Evolutionary conservation across 2,329 filamentous ascomycete genomes (phyloP).

Genomic region (Sclerotinia trifoliorum): DNA sequence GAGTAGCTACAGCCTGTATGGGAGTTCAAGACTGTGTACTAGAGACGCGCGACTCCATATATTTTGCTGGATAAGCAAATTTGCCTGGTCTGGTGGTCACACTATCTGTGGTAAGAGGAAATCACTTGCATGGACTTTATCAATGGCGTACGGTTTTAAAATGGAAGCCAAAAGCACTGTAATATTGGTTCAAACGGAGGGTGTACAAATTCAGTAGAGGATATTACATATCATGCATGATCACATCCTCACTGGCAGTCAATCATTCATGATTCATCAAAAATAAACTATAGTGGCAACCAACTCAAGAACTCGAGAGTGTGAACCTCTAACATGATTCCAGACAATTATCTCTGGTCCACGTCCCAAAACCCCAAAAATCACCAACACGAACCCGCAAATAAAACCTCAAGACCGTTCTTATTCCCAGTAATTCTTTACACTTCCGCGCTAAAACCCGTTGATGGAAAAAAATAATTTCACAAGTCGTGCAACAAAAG

Average conservation of each 20-base stretch:
- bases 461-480: background rate
- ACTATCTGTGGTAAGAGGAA: background rate
- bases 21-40: background rate
- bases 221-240: background rate
- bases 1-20: background rate
- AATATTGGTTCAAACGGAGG: background rate
- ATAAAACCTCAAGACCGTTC: background rate
- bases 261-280: no score
- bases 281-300: background rate
- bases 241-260: background rate
- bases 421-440: background rate
- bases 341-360: background rate
- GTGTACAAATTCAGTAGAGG: background rate
- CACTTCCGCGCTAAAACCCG: background rate
- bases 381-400: background rate
- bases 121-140: background rate
- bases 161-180: background rate
- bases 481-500: background rate
- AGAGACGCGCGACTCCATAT: background rate
- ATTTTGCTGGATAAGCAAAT: background rate
- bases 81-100: background rate
- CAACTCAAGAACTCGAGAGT: background rate
- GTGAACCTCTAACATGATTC: background rate
- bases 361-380: background rate
- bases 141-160: slow-evolving; percentile 2